Conservation (phyloP, 2,329 filamentous ascomycete species). For the Cercospora sp. region DNA sequence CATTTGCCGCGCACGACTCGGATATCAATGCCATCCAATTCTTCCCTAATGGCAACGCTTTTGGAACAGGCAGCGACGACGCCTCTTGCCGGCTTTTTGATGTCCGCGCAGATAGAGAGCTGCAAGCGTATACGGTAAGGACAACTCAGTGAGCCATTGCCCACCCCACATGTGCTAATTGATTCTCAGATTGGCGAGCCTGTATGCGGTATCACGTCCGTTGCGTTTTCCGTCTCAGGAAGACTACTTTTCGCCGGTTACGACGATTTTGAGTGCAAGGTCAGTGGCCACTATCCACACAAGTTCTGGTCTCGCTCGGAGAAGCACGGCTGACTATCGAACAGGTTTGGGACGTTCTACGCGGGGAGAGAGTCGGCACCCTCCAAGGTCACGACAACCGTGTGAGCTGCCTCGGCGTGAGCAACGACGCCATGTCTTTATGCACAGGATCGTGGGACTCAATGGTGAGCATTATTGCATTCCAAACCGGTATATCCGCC, state of each 20-base stretch:
- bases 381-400: constrained; percentile 97
- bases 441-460: constrained; percentile 99
- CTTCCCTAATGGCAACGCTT: constrained; percentile 98
- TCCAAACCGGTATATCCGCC: background rate
- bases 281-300: constrained; percentile 47
- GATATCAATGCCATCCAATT: constrained; percentile 99
- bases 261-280: constrained; percentile 99
- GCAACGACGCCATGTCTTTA: constrained; percentile 97
- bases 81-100: constrained; percentile 97
- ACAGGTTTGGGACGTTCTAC: constrained; percentile 96
- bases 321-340: constrained; percentile 14
- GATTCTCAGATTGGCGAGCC: constrained; percentile 82
- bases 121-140: constrained; percentile 65
- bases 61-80: constrained; percentile 96
- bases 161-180: background rate
- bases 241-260: constrained; percentile 95
- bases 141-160: no score
- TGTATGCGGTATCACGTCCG: constrained; percentile 95
- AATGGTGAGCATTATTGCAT: constrained; percentile 65
- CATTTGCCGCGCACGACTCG: constrained; percentile 96
- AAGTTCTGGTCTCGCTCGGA: background rate
- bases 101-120: constrained; percentile 86
- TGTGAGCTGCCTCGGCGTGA: constrained; percentile 96
- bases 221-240: constrained; percentile 95
- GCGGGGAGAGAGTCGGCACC: constrained; percentile 94